A percentile compares a stretch with the other conserved stretches of the same genome.
Evolutionary conservation across 2,329 filamentous ascomycete genomes (phyloP).

Genomic region (Trichoderma endophyticum): DNA sequence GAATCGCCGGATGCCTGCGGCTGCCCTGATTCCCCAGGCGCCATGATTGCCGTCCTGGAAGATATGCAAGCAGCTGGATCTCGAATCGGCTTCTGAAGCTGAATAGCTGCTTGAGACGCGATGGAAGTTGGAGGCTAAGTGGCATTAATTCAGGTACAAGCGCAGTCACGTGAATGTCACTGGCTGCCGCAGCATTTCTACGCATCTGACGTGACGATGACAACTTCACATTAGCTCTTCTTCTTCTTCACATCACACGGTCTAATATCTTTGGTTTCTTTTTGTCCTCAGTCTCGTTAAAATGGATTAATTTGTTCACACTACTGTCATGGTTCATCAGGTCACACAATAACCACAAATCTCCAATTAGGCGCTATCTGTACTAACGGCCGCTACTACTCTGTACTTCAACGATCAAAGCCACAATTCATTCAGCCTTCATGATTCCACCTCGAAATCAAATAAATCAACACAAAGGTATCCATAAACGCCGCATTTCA

Average conservation of each 20-base stretch:
- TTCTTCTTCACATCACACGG: neutral
- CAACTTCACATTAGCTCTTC: neutral
- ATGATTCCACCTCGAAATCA: neutral
- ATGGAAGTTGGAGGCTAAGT: neutral
- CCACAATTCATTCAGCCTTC: neutral
- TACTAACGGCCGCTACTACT: neutral
- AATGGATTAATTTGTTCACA: neutral
- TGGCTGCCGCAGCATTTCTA: neutral
- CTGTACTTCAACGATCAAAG: neutral
- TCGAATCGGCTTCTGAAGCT: neutral
- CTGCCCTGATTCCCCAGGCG: conserved; percentile 14
- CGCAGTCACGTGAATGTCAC: conserved; percentile 10
- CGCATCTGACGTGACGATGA: neutral
- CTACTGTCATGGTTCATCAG: neutral
- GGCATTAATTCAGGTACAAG: conserved; percentile 3
- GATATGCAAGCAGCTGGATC: neutral
- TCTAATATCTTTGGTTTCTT: neutral
- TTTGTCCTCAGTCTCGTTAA: neutral
- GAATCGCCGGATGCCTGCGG: conserved; percentile 22
- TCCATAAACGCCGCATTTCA: neutral
- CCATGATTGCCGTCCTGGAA: conserved; percentile 17
- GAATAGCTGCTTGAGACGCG: neutral
- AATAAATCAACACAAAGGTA: neutral
- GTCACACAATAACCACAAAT: neutral
- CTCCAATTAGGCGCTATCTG: neutral